These are phyloP conservation scores for Diutina pseudorugosa DNA, from an alignment of 1,139 yeast genomes.

Conservation along the genomic window DNA sequence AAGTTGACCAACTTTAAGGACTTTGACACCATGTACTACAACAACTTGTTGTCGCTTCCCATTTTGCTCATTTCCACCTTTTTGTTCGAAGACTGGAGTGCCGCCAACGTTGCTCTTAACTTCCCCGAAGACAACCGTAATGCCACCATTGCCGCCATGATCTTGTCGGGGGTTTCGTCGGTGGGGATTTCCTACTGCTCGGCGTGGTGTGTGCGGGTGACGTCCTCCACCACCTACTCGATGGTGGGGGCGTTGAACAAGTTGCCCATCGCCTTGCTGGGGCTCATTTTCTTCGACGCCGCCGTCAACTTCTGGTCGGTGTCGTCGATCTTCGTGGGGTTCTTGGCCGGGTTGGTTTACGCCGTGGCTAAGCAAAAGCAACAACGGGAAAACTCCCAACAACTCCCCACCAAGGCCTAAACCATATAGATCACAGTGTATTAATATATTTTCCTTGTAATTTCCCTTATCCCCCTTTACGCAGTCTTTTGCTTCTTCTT, in stretches of 20 bases:
- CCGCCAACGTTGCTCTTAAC: conserved; percentile 59
- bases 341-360: conserved; percentile 87
- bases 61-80: conserved; percentile 67
- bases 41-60: conserved; percentile 87
- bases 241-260: conserved; percentile 99
- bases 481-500: conserved; percentile 10
- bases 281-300: conserved; percentile 86
- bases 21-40: conserved; percentile 97
- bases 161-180: conserved; percentile 85
- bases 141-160: conserved; percentile 67
- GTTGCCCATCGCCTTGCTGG: conserved; percentile 92
- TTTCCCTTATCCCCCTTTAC: neutral
- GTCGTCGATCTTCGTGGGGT: conserved; percentile 82
- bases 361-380: conserved; percentile 86
- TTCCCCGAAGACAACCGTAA: conserved; percentile 64
- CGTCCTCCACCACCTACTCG: conserved; percentile 94
- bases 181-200: conserved; percentile 97
- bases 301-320: conserved; percentile 90
- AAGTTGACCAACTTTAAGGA: conserved; percentile 95
- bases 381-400: conserved; percentile 31
- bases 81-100: conserved; percentile 84
- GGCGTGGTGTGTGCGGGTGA: conserved; percentile 99
- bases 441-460: neutral
- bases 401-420: conserved; percentile 18
- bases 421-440: neutral